Conservation (phyloP, 192 early-diverging fungal genomes). For the Entophlyctis luteolus region DNA sequence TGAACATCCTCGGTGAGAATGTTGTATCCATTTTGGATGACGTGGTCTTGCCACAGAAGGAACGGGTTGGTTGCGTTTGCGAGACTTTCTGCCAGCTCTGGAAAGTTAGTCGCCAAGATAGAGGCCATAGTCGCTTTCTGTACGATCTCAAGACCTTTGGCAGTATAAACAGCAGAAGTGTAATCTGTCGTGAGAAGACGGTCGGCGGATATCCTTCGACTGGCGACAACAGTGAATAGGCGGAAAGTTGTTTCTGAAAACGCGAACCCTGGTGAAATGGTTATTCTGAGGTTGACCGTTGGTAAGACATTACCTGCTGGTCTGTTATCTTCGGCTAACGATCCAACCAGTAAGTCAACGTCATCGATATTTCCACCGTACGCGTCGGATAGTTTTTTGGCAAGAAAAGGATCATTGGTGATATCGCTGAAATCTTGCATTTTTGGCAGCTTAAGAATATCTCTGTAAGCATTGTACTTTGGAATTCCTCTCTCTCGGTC, state of each 20-base stretch:
- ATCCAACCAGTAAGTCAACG: slow-evolving; percentile 35
- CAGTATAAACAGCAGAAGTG: slow-evolving; percentile 24
- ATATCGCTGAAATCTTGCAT: slow-evolving; percentile 22
- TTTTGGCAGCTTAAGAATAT: not conserved
- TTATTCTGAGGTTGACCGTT: too few relatives aligned
- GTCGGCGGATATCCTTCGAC: slow-evolving; percentile 24
- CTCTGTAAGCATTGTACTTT: slow-evolving; percentile 28
- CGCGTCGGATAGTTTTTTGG: slow-evolving; percentile 5
- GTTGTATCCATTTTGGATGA: too few relatives aligned
- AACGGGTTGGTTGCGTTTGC: slow-evolving; percentile 29
- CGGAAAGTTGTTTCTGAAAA: slow-evolving; percentile 29
- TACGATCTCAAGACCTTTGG: slow-evolving; percentile 28
- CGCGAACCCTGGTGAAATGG: too few relatives aligned
- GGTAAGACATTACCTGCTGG: too few relatives aligned
- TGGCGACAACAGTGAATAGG: slow-evolving; percentile 31
- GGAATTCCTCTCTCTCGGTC: slow-evolving; percentile 36
- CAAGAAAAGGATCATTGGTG: slow-evolving; percentile 4
- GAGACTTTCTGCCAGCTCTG: slow-evolving; percentile 18
- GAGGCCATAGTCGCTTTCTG: slow-evolving; percentile 22
- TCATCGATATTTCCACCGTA: slow-evolving; percentile 28
- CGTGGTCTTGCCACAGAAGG: slow-evolving; percentile 32
- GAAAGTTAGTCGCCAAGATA: slow-evolving; percentile 23
- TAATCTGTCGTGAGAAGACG: slow-evolving; percentile 35
- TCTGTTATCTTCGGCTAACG: slow-evolving; percentile 25
- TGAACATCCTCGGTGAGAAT: too few relatives aligned